Base-by-base conservation (phyloP, 1,139 yeast genomes). In the Sugiyamaella neomexicana region DNA sequence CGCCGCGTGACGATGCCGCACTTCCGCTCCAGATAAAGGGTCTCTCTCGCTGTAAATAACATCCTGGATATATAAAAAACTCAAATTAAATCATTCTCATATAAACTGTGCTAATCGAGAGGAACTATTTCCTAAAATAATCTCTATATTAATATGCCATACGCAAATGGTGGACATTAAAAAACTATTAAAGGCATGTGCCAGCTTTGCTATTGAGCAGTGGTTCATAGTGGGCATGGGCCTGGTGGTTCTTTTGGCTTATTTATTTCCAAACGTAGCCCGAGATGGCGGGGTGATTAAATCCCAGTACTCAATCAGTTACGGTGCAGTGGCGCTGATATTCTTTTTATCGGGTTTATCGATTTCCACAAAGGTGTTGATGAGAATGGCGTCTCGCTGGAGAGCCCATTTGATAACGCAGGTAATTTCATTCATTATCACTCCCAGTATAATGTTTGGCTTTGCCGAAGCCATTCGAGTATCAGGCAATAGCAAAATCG, bases 261-360 rank as follows among this genome's bases (percentile, higher is more conserved):
- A 85, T 62, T 81, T 83, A 62, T 89, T 82, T 60, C 97, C 97
- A 0, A 76, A 83, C 57, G 89, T 89, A 69, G 96, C 95, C 2
- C 79, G 89, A 58, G 86, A 83, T 62, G 93, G 89, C 5, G 97
- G 96, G 1, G 74, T 81, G n/a, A 79, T 89, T 20, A 74, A 77
- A 58, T 90, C 85, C 2, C 81, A 89, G 67, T 89, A 87, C 65
- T 73, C 88, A 43, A 86, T 90, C 46, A 86, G 86, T 16, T 90
- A 89, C 66, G 90, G 91, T 39, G 95, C 95, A 0, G 96, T 89
- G 13, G 96, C 95, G 0, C 73, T 88, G 46, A 89, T 89, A 57
- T 89, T 90, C 71, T 74, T 90, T 45, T 80, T 88, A 36, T 83
- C 90, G 50, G 97, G 97, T 0, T 70, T 89, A 34, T 81, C 90